phyloP scores from a whole-genome alignment of 805 yeast genomes.

The Myxozyma kluyveri region DNA sequence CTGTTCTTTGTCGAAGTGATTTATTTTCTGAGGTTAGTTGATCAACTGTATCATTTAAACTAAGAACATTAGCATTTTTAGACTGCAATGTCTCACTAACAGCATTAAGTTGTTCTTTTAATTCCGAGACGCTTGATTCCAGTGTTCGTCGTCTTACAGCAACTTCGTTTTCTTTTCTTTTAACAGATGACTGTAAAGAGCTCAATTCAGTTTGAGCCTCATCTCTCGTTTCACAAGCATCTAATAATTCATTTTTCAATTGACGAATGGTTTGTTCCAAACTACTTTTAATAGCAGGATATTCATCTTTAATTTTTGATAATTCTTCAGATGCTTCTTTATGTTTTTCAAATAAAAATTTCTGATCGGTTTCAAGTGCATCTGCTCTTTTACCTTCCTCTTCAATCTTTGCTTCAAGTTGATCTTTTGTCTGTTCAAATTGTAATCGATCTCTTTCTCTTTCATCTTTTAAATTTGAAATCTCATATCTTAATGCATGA shows the following conservation, averaged over 20 bases:
- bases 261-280: constrained; percentile 38
- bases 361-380: constrained; percentile 40
- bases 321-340: constrained; percentile 37
- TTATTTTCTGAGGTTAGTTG: constrained; percentile 32
- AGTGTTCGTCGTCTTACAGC: constrained; percentile 28
- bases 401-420: constrained; percentile 36
- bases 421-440: constrained; percentile 37
- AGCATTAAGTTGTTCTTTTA: constrained; percentile 36
- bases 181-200: constrained; percentile 3
- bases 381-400: constrained; percentile 39
- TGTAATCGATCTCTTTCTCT: constrained; percentile 40
- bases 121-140: constrained; percentile 35
- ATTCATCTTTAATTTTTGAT: constrained; percentile 33
- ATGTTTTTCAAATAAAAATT: constrained; percentile 41
- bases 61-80: constrained; percentile 28
- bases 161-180: constrained; percentile 30
- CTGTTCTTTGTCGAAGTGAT: constrained; percentile 4
- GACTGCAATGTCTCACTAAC: constrained; percentile 19
- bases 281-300: constrained; percentile 32
- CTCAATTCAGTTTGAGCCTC: constrained; percentile 33
- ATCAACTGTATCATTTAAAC: constrained; percentile 39
- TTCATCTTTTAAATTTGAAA: constrained; percentile 42
- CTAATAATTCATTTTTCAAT: constrained; percentile 40
- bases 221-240: constrained; percentile 26
- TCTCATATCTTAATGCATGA: constrained; percentile 39